phyloP scores from a whole-genome alignment of 2,329 filamentous ascomycete genomes.

The Penicillium olsonii region DNA sequence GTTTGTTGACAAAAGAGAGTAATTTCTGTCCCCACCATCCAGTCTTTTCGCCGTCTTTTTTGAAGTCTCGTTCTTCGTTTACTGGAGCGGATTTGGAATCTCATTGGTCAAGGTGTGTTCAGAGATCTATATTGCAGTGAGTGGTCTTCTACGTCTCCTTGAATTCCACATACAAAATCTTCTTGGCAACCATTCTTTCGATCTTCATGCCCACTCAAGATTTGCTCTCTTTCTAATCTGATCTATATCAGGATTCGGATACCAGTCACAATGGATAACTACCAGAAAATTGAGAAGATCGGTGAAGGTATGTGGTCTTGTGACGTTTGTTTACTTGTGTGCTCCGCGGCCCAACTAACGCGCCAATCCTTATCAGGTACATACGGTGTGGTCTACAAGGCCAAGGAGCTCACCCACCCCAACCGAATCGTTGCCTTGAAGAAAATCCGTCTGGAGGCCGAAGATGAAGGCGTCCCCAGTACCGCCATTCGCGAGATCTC shows the following conservation, averaged over 20 bases:
- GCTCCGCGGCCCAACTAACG: constrained; percentile 16
- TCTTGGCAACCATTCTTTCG: constrained; percentile 7
- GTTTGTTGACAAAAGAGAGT: constrained; percentile 33
- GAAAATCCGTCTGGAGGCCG: constrained; percentile 92
- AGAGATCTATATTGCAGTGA: constrained; percentile 3
- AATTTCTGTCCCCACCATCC: constrained; percentile 27
- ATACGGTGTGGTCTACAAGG: constrained; percentile 95
- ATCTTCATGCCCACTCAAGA: constrained; percentile 1
- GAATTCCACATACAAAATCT: constrained; percentile 13
- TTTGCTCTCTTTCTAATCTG: constrained; percentile 8
- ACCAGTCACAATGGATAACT: constrained; percentile 74
- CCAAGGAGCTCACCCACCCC: constrained; percentile 76
- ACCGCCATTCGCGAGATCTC: constrained; percentile 95
- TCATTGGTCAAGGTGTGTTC: constrained; percentile 8
- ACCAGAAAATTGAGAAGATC: constrained; percentile 95
- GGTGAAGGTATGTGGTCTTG: constrained; percentile 71
- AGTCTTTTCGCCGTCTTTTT: constrained; percentile 14
- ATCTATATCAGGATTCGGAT: not conserved
- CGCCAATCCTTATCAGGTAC: constrained; percentile 61
- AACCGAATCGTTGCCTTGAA: constrained; percentile 89
- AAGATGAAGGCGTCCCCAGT: constrained; percentile 90
- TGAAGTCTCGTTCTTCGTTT: constrained; percentile 9
- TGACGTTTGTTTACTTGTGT: constrained; percentile 2
- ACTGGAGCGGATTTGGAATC: constrained; percentile 9
- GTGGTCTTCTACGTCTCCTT: constrained; percentile 14